A percentile compares a stretch with the other conserved stretches of the same genome.
These are phyloP conservation scores for Aspergillus floridensis DNA, from an alignment of 2,329 filamentous ascomycete genomes.

Conservation along the genomic window DNA sequence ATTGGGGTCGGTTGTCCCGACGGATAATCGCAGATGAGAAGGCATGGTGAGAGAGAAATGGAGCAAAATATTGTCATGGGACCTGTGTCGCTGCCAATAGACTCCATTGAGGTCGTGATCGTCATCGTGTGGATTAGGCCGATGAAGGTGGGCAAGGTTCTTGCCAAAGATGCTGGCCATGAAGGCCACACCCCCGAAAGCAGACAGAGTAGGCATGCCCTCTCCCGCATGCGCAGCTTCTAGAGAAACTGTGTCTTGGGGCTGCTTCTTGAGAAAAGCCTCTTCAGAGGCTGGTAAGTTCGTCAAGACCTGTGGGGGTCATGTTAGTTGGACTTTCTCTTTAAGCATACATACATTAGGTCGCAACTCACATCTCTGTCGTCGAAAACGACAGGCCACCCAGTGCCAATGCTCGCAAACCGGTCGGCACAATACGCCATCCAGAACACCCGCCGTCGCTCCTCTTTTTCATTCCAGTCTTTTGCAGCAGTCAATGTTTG, in stretches of 20 bases:
- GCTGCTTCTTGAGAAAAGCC: conserved; percentile 75
- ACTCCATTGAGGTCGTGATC: conserved; percentile 87
- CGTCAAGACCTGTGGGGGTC: conserved; percentile 62
- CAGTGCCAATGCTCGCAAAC: conserved; percentile 92
- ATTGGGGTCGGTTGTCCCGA: conserved; percentile 73
- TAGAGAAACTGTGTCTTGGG: conserved; percentile 69
- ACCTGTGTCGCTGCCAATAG: conserved; percentile 92
- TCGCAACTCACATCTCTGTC: conserved; percentile 67
- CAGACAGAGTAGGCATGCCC: conserved; percentile 70
- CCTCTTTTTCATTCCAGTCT: conserved; percentile 93
- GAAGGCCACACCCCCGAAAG: conserved; percentile 76
- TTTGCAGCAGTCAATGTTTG: conserved; percentile 81
- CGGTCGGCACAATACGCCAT: conserved; percentile 86
- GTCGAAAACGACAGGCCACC: conserved; percentile 93
- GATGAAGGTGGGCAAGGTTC: conserved; percentile 86
- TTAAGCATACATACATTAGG: not conserved
- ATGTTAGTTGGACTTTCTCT: conserved; percentile 19
- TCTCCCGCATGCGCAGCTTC: conserved; percentile 55
- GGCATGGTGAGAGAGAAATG: conserved; percentile 85
- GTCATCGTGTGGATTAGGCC: conserved; percentile 74
- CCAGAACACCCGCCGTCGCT: conserved; percentile 91
- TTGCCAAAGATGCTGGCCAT: conserved; percentile 89
- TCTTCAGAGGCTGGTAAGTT: conserved; percentile 82
- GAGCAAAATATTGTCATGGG: conserved; percentile 84
- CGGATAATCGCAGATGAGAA: conserved; percentile 72